A percentile compares a stretch with the other conserved stretches of the same genome.
Conservation (phyloP, 176 grass and related monocot species). For the Avena sativa region DNA sequence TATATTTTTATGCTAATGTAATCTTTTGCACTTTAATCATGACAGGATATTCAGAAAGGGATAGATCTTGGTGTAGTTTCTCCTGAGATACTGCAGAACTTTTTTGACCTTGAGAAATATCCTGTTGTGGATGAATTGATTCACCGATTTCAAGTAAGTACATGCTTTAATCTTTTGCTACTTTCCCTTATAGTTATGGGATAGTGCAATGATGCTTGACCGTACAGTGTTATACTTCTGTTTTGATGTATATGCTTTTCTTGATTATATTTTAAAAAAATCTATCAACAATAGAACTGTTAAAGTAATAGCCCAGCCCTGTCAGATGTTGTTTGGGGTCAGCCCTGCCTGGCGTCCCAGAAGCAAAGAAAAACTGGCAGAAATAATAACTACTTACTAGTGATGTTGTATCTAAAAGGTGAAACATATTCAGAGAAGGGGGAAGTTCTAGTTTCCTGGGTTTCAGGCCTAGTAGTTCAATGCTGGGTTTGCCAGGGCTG, state of each 20-base stretch:
- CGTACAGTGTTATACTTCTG: not conserved
- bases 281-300: not conserved
- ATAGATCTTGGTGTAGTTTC: constrained; percentile 96
- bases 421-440: not conserved
- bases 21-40: constrained; percentile 35
- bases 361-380: not conserved
- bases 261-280: not conserved
- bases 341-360: not conserved
- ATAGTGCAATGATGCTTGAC: not conserved
- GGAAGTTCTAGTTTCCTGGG: constrained; percentile 1
- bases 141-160: constrained; percentile 89
- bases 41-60: constrained; percentile 91
- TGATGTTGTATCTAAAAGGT: not conserved
- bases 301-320: not conserved
- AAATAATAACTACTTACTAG: constrained; percentile 2
- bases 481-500: not conserved
- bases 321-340: constrained; percentile 1
- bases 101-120: constrained; percentile 98
- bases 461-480: not conserved
- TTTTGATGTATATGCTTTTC: constrained; percentile 10
- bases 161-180: constrained; percentile 11
- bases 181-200: constrained; percentile 23
- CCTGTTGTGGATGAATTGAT: constrained; percentile 82
- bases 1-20: constrained; percentile 20
- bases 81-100: constrained; percentile 96